Conservation (phyloP, 169 alveolate genomes). For the Cyclospora cayetanensis region DNA sequence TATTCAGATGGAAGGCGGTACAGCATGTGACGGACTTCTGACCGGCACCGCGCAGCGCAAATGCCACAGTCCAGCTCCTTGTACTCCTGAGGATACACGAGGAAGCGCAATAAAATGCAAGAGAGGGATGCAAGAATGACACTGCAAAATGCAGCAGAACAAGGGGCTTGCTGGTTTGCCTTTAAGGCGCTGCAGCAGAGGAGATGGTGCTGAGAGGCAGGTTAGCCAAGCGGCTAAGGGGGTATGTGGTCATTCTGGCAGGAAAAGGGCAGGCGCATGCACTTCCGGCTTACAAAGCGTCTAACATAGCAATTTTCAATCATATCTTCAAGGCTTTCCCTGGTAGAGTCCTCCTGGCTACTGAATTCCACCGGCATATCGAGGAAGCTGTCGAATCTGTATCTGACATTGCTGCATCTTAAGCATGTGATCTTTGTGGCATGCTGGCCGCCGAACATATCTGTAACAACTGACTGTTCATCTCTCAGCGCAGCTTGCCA, state of each 20-base stretch:
- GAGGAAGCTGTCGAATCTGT: slow-evolving; percentile 48
- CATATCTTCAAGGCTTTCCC: not conserved
- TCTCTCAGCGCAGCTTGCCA: slow-evolving; percentile 9
- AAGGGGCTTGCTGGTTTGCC: not conserved
- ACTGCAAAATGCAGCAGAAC: not conserved
- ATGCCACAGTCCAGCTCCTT: slow-evolving; percentile 44
- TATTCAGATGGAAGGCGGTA: slow-evolving; percentile 62
- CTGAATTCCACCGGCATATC: slow-evolving; percentile 52
- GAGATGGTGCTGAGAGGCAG: no score
- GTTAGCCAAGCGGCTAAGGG: no score
- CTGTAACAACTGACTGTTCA: slow-evolving; percentile 63
- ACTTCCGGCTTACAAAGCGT: not conserved
- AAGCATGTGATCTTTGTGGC: slow-evolving; percentile 13
- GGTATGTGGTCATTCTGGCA: no score
- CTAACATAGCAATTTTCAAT: not conserved
- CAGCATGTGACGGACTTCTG: slow-evolving; percentile 3
- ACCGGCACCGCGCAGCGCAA: not conserved
- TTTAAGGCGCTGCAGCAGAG: not conserved
- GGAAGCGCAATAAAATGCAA: not conserved
- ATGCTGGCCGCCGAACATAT: slow-evolving; percentile 58
- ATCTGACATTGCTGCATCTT: slow-evolving; percentile 6
- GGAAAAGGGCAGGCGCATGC: no score
- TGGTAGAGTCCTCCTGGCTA: not conserved
- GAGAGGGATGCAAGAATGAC: not conserved
- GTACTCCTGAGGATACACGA: not conserved